A percentile compares a stretch with the other conserved stretches of the same genome.
These are phyloP conservation scores for Colletotrichum ledebouriae DNA, from an alignment of 2,329 filamentous ascomycete genomes.

Conservation along the genomic window DNA sequence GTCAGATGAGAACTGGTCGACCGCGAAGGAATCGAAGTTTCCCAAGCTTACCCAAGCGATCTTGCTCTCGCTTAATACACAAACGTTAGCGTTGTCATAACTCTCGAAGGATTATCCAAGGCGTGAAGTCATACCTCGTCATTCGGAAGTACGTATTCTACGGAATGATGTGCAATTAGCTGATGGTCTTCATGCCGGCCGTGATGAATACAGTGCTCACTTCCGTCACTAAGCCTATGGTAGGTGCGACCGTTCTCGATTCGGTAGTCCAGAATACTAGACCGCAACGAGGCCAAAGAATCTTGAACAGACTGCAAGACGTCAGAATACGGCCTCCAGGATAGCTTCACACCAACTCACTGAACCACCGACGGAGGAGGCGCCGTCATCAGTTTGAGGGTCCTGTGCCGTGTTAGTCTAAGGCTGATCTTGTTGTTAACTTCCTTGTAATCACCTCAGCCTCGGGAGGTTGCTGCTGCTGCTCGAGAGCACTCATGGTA, in stretches of 20 bases:
- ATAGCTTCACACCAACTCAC: not conserved
- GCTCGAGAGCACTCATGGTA: conserved; percentile 5
- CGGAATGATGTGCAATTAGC: not conserved
- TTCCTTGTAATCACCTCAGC: not conserved
- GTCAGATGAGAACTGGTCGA: too few species aligned
- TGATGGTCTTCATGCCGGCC: too few species aligned
- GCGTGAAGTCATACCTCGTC: conserved; percentile 15
- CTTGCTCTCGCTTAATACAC: conserved; percentile 10
- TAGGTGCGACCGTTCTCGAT: conserved; percentile 38
- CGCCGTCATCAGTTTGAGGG: not conserved
- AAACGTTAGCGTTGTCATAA: not conserved
- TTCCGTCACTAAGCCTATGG: conserved; percentile 47
- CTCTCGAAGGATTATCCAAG: not conserved
- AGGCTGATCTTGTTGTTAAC: not conserved
- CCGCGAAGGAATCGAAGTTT: too few species aligned
- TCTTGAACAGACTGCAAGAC: not conserved
- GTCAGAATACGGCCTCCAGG: not conserved
- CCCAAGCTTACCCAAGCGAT: conserved; percentile 24
- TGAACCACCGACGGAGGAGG: not conserved
- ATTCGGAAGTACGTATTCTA: conserved; percentile 33
- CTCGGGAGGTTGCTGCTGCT: not conserved
- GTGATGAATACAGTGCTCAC: not conserved
- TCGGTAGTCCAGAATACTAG: conserved; percentile 21
- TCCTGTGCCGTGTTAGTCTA: not conserved
- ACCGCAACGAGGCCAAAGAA: conserved; percentile 6